These are phyloP conservation scores for Mytilinidion resinicola DNA, from an alignment of 495 filamentous ascomycete genomes.

Conservation along the genomic window DNA sequence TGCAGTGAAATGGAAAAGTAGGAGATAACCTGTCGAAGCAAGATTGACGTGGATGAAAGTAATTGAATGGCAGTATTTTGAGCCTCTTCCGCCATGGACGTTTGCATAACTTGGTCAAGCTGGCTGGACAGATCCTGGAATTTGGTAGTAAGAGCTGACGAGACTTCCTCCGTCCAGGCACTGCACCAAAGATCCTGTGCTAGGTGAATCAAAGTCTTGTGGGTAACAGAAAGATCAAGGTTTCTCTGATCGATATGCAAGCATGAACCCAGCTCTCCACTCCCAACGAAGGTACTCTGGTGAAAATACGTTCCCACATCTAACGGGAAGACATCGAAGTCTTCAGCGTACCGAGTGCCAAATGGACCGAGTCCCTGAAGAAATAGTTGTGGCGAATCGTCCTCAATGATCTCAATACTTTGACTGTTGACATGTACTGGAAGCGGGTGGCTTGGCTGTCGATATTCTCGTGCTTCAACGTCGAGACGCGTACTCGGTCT, in stretches of 20 bases:
- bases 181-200: conserved; percentile 21
- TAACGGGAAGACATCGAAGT: conserved; percentile 69
- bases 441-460: conserved; percentile 36
- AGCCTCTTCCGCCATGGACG: background rate
- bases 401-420: background rate
- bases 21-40: conserved; percentile 35
- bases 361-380: conserved; percentile 49
- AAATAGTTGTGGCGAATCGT: conserved; percentile 19
- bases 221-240: conserved; percentile 34
- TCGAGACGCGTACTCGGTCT: conserved; percentile 25
- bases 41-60: background rate
- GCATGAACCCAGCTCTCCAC: conserved; percentile 49
- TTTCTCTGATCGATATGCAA: conserved; percentile 36
- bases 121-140: conserved; percentile 2
- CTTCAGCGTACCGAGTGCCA: conserved; percentile 63
- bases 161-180: conserved; percentile 33
- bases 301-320: conserved; percentile 67
- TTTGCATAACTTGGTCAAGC: background rate
- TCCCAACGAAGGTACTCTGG: conserved; percentile 67
- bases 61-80: background rate
- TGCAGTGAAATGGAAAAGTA: conserved; percentile 47
- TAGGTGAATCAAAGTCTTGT: conserved; percentile 24
- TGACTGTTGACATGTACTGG: conserved; percentile 14
- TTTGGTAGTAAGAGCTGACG: conserved; percentile 6
- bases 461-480: conserved; percentile 28